phyloP scores from a whole-genome alignment of 192 early-diverging fungal genomes.

The Coemansia sp. region DNA sequence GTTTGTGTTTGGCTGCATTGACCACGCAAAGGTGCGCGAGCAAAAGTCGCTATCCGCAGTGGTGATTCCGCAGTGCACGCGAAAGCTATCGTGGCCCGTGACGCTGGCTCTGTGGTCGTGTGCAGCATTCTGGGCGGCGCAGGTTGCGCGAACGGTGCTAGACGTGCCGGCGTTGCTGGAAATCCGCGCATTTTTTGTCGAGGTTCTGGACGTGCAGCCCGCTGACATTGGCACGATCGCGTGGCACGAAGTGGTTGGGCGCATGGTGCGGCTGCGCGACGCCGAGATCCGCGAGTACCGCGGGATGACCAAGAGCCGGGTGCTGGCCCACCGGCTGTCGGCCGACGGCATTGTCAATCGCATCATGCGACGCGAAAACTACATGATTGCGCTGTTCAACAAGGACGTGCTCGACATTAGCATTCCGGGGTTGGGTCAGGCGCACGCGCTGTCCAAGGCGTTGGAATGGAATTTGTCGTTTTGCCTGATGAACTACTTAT shows the following conservation, averaged over 20 bases:
- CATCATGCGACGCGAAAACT: constrained; percentile 97
- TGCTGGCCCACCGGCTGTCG: constrained; percentile 55
- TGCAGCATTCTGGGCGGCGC: constrained; percentile 69
- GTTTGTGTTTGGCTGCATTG: constrained; percentile 86
- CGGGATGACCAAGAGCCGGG: constrained; percentile 50
- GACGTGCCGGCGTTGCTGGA: constrained; percentile 72
- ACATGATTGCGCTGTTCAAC: constrained; percentile 91
- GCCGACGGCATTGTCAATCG: constrained; percentile 81
- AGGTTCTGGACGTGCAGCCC: constrained; percentile 74
- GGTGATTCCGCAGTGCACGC: constrained; percentile 73
- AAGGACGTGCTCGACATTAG: constrained; percentile 81
- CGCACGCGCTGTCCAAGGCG: constrained; percentile 75
- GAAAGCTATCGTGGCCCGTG: constrained; percentile 57
- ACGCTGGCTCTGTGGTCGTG: constrained; percentile 63
- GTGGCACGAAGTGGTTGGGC: constrained; percentile 80
- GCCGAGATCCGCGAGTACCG: constrained; percentile 55
- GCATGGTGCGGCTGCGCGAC: constrained; percentile 69
- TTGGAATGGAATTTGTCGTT: constrained; percentile 90
- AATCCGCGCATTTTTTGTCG: constrained; percentile 79
- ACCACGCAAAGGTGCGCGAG: constrained; percentile 73
- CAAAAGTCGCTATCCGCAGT: constrained; percentile 71
- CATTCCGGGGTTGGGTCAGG: constrained; percentile 57
- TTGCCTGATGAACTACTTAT: constrained; percentile 80
- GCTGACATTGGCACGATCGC: constrained; percentile 76
- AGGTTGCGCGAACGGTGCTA: constrained; percentile 60